These are phyloP conservation scores for Taxillus chinensis DNA, from an alignment of 164 flowering plant species.

Conservation along the genomic window DNA sequence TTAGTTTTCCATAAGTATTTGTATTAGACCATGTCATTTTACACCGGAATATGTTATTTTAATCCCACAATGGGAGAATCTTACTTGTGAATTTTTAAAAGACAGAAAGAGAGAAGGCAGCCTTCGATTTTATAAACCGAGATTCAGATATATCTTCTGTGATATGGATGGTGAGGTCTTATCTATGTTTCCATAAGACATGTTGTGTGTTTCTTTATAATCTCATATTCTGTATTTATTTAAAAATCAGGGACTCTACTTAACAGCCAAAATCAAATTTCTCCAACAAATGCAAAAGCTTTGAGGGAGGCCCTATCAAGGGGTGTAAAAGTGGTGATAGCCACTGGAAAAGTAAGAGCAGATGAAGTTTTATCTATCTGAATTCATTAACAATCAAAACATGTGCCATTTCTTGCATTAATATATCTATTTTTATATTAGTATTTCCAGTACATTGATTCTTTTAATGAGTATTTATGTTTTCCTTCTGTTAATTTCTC, in stretches of 20 bases:
- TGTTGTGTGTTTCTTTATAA: not conserved
- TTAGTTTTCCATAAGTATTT: no score
- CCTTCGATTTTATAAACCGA: constrained; percentile 77
- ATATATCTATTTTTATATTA: no score
- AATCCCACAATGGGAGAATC: constrained; percentile 23
- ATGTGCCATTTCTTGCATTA: no score
- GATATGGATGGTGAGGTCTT: constrained; percentile 91
- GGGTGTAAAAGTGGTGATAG: constrained; percentile 83
- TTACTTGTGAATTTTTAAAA: constrained; percentile 36
- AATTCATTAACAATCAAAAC: no score
- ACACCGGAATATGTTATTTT: not conserved
- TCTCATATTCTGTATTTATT: constrained; percentile 9
- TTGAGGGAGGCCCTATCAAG: constrained; percentile 71
- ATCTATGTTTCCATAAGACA: not conserved
- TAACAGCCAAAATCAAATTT: constrained; percentile 75
- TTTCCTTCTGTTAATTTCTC: not conserved
- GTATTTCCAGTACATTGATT: no score
- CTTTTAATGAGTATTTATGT: not conserved
- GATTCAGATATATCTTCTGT: constrained; percentile 78
- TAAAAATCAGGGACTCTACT: constrained; percentile 69
- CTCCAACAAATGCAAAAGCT: constrained; percentile 55
- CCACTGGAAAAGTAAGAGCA: constrained; percentile 84
- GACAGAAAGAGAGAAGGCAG: constrained; percentile 83
- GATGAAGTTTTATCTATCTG: not conserved
- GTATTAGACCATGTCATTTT: no score